phyloP scores from a whole-genome alignment of 805 yeast genomes.

The Yarrowia sp. region DNA sequence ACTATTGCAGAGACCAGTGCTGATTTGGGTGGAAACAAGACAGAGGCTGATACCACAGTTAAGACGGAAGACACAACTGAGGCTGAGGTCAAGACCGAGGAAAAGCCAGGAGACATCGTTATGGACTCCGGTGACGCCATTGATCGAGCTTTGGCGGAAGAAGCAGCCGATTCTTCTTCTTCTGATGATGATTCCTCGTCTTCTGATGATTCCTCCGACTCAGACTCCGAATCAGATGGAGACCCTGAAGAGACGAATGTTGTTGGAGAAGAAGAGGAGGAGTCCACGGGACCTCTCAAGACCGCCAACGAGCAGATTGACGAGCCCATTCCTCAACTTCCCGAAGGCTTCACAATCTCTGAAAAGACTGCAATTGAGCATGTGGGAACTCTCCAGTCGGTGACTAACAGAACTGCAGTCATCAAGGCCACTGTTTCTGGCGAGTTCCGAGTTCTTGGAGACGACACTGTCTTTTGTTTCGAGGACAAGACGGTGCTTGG shows the following conservation, averaged over 20 bases:
- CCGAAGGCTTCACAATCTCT: conserved; percentile 67
- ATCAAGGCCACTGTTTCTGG: conserved; percentile 79
- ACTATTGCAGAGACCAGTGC: not conserved
- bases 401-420: conserved; percentile 75
- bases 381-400: conserved; percentile 70
- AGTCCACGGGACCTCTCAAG: conserved; percentile 20
- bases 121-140: conserved; percentile 23
- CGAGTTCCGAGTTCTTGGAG: conserved; percentile 82
- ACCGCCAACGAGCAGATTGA: conserved; percentile 67
- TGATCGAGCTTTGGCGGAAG: conserved; percentile 28
- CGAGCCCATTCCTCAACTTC: conserved; percentile 70
- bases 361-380: conserved; percentile 70
- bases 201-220: conserved; percentile 7
- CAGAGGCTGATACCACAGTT: not conserved
- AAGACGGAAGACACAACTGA: too few relatives aligned
- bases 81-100: not conserved
- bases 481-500: conserved; percentile 76
- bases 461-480: conserved; percentile 74
- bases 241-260: conserved; percentile 20
- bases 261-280: conserved; percentile 27
- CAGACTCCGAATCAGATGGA: conserved; percentile 22
- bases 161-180: not conserved
- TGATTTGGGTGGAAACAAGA: not conserved
- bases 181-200: conserved; percentile 23
- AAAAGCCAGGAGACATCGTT: conserved; percentile 10